Evolutionary conservation across 768 basidiomycete species (phyloP), one percentile per base, ranked within the genome.

Genomic region (Kwoniella bestiolae): DNA sequence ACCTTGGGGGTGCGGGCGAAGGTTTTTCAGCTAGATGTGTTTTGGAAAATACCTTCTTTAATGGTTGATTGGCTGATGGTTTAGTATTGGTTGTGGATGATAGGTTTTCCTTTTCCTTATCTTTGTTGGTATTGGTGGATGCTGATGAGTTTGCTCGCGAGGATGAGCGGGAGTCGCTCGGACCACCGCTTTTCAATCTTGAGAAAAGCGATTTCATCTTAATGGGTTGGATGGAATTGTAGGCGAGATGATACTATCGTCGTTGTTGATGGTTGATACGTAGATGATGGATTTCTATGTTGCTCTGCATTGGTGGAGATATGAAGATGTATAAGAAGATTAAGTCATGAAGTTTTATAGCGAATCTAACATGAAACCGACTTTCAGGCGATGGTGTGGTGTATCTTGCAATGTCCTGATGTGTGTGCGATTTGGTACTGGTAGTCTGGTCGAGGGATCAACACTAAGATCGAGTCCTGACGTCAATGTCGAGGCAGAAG

Each of bases 171-270:
- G 57, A 31, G 29, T 38, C 35, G 32, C 34, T 55, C 21, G 60
- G 60, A 34, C 45, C 51, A 47, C 65, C 31, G n/a, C n/a, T n/a
- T 32, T 57, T 60, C 5, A 66, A 44, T 28, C 59, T 35, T 3
- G 65, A 66, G 32, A 66, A 55, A 38, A 66, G 26, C 25, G 65
- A 66, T 51, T 66, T 66, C 65, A 66, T 66, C 38, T 34, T 38
- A 18, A 28, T 55, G 21, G 18, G 23, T 12, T 35, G 5, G 1
- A 1, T 35, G n/a, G n/a, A 12, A 47, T 2, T n/a, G 23, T 8
- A 8, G 18, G 46, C 5, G 46, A 47, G 46, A 9, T n/a, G 46
- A 47, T 47, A 47, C 46, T 47, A 47, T 47, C n/a, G 14, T 56
- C 9, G 8, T 35, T 18, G 25, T 28, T 28, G 38, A 41, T 3